phyloP scores from a whole-genome alignment of 352 stramenopile genomes.

The Aphanomyces astaci region DNA sequence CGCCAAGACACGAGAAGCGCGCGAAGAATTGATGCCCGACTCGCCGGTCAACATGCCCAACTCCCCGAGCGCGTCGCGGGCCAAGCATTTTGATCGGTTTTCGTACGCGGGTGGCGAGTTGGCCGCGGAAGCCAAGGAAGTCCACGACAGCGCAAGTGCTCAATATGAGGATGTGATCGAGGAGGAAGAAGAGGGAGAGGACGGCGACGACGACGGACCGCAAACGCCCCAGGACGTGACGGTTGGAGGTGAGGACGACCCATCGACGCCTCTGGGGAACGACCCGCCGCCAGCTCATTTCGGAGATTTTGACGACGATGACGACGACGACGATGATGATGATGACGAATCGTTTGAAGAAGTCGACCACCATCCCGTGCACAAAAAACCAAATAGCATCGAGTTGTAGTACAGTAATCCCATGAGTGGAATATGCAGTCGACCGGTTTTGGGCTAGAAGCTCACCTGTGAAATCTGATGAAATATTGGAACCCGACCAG shows the following conservation, averaged over 20 bases:
- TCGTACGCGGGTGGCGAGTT: constrained; percentile 42
- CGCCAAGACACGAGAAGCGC: constrained; percentile 55
- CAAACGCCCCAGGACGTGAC: background rate
- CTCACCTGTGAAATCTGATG: no score
- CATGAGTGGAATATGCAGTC: constrained; percentile 3
- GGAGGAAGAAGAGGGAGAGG: constrained; percentile 10
- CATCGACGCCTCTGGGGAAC: background rate
- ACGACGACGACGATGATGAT: constrained; percentile 17
- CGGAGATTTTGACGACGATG: constrained; percentile 1
- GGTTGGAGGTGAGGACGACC: background rate
- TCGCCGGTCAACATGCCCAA: constrained; percentile 56
- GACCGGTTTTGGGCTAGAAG: no score
- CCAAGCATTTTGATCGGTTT: constrained; percentile 67
- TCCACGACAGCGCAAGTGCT: background rate
- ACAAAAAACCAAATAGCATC: background rate
- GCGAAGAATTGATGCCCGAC: constrained; percentile 65
- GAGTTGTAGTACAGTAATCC: constrained; percentile 3
- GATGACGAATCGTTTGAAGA: constrained; percentile 15
- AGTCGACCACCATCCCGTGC: background rate
- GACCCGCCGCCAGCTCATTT: background rate
- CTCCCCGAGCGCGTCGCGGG: constrained; percentile 44
- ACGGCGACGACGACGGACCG: background rate
- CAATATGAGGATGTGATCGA: background rate
- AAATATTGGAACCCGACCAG: no score
- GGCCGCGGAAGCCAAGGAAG: background rate